Evolutionary conservation across 2,329 filamentous ascomycete genomes (phyloP), one percentile per base, ranked within the genome.

Genomic region (Rhytidhysteron rufulum): DNA sequence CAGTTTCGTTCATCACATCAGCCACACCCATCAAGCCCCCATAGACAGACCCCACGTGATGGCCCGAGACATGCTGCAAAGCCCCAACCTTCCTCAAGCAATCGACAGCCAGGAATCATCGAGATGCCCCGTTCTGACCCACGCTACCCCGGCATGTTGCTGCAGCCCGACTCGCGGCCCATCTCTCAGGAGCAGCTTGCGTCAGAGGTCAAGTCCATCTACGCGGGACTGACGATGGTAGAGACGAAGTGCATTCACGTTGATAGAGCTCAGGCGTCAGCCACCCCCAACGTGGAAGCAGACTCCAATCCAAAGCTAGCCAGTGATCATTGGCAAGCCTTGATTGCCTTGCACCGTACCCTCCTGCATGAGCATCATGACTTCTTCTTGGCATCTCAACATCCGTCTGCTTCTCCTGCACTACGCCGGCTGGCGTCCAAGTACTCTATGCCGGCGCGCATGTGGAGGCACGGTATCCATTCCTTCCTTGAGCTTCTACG

Each of bases 401-500:
- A 97, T 55, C 90, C 88, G 0, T 85, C 83, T 0, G 87, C 88
- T 0, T 86, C 77, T 18, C 73, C 74, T 0, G 79, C 83, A 0
- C 61, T 97, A 0, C 75, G 78, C 3, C 71, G 79, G 0, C 64
- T 96, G 0, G 84, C 89, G 0, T 76, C 77, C 0, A 93, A 93
- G 45, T 95, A 95, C 51, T 82, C 82, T 0, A 96, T 97, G 88
- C 90, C 91, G 0, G 88, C 87, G 0, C 73, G 91, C 0, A 93
- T 97, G 86, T 97, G 93, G 93, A 77, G 88, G 0, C 87, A 95
- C 52, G 91, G 87, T 0, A 96, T 97, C 3, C 88, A 94, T 57
- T 83, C 81, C 0, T 93, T 93, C 42, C 72, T 95, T 0, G 88
- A 95, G 49, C 62, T 94, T 0, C 53, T 67, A 4, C 57, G 62